These are phyloP conservation scores for Amphirosellinia nigrospora DNA, from an alignment of 495 filamentous ascomycete species.

Conservation along the genomic window DNA sequence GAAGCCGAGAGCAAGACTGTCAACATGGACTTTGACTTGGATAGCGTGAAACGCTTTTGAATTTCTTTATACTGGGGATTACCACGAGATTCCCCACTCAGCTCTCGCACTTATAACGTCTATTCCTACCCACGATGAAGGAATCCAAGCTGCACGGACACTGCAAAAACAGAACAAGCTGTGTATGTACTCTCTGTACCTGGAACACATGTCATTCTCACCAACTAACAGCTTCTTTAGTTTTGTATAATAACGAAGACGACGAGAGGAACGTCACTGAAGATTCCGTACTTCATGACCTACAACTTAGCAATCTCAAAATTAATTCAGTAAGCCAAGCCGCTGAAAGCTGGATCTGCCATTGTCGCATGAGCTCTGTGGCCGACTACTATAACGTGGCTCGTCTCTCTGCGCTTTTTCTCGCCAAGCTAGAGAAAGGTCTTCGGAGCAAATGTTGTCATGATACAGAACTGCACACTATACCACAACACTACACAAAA, in stretches of 20 bases:
- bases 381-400: slow-evolving; percentile 3
- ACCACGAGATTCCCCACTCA: background rate
- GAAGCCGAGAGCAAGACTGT: background rate
- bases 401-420: background rate
- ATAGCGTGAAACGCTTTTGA: slow-evolving; percentile 8
- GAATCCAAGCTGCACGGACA: background rate
- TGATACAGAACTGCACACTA: no score
- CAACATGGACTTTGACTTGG: background rate
- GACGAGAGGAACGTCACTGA: background rate
- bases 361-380: background rate
- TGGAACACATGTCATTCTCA: background rate
- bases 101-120: background rate
- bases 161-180: slow-evolving; percentile 5
- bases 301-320: background rate
- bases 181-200: background rate
- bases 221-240: slow-evolving; percentile 3
- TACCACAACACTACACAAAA: no score
- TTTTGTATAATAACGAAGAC: background rate
- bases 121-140: background rate
- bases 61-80: slow-evolving; percentile 7
- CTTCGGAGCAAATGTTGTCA: no score
- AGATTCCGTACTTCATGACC: background rate
- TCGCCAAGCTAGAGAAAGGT: slow-evolving; percentile 1
- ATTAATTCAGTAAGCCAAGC: background rate
- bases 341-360: slow-evolving; percentile 1